Conservation (phyloP, 2,329 filamentous ascomycete species). For the Aspergillus ibericus region DNA sequence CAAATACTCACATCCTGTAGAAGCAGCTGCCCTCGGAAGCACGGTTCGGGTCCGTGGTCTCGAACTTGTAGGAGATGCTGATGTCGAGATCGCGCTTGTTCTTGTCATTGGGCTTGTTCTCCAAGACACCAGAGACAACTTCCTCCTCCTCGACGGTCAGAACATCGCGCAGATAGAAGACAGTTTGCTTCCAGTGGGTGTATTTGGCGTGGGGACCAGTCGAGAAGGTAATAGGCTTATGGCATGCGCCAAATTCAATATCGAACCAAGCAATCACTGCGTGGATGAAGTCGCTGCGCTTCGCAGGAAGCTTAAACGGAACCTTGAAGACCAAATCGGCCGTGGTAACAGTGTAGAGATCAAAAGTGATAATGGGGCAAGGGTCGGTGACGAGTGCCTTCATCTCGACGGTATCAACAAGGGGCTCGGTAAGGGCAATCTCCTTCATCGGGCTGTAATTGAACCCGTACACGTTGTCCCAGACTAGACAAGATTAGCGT, state of each 20-base stretch:
- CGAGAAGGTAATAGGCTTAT: constrained; percentile 96
- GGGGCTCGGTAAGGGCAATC: constrained; percentile 89
- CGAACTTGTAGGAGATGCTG: constrained; percentile 75
- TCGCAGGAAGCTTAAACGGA: constrained; percentile 72
- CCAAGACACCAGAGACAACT: constrained; percentile 69
- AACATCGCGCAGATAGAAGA: constrained; percentile 94
- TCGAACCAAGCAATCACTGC: constrained; percentile 98
- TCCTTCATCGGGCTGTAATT: constrained; percentile 92
- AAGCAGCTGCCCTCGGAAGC: constrained; percentile 67
- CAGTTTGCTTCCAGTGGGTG: constrained; percentile 99
- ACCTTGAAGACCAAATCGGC: constrained; percentile 81
- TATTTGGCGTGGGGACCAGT: constrained; percentile 98
- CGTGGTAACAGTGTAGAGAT: constrained; percentile 85
- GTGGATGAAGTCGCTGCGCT: constrained; percentile 92
- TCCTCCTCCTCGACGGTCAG: constrained; percentile 89
- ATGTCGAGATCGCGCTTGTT: constrained; percentile 96
- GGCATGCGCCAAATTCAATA: constrained; percentile 96
- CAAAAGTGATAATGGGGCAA: constrained; percentile 77
- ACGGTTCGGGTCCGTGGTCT: constrained; percentile 72
- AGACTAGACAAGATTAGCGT: constrained; percentile 63
- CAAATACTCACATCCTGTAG: constrained; percentile 66
- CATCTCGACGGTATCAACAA: constrained; percentile 96
- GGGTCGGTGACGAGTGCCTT: constrained; percentile 97
- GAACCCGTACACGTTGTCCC: constrained; percentile 99
- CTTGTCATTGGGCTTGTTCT: constrained; percentile 86